A percentile compares a stretch with the other conserved stretches of the same genome.
Conservation (phyloP, 2,329 filamentous ascomycete genomes). For the Xylaria sp. region DNA sequence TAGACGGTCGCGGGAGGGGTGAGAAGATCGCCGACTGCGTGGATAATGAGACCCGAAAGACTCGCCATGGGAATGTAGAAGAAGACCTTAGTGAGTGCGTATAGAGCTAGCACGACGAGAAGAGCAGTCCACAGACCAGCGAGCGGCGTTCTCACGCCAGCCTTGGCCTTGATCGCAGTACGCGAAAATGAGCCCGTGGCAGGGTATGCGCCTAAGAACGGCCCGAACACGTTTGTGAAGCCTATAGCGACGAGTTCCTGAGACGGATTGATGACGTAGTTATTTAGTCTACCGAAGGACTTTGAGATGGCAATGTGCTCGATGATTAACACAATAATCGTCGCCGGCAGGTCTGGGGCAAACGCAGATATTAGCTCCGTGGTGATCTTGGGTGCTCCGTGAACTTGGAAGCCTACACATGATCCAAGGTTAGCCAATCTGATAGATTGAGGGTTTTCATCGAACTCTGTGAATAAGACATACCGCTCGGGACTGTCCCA, state of each 20-base stretch:
- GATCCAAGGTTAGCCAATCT: constrained; percentile 1
- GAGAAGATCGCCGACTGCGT: constrained; percentile 87
- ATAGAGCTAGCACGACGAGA: constrained; percentile 84
- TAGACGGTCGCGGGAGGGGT: constrained; percentile 85
- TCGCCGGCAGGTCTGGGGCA: constrained; percentile 74
- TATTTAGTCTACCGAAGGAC: constrained; percentile 81
- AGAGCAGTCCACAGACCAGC: constrained; percentile 86
- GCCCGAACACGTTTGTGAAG: constrained; percentile 77
- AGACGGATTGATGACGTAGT: constrained; percentile 81
- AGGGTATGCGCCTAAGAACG: constrained; percentile 84
- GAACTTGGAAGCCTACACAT: constrained; percentile 71
- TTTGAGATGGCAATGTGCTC: constrained; percentile 88
- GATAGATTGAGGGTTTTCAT: not conserved
- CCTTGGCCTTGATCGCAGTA: constrained; percentile 94
- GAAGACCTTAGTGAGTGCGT: constrained; percentile 84
- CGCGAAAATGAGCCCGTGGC: constrained; percentile 91
- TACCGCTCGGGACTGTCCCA: constrained; percentile 74
- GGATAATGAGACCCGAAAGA: constrained; percentile 86
- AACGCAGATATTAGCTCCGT: constrained; percentile 70
- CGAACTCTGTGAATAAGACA: constrained; percentile 35
- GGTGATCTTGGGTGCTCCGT: constrained; percentile 72
- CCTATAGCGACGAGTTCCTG: constrained; percentile 84
- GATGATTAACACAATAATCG: constrained; percentile 80
- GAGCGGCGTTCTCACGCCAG: constrained; percentile 86
- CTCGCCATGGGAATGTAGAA: constrained; percentile 85